Evolutionary conservation across 495 filamentous ascomycete genomes (phyloP).

Genomic region (Clohesyomyces aquaticus): DNA sequence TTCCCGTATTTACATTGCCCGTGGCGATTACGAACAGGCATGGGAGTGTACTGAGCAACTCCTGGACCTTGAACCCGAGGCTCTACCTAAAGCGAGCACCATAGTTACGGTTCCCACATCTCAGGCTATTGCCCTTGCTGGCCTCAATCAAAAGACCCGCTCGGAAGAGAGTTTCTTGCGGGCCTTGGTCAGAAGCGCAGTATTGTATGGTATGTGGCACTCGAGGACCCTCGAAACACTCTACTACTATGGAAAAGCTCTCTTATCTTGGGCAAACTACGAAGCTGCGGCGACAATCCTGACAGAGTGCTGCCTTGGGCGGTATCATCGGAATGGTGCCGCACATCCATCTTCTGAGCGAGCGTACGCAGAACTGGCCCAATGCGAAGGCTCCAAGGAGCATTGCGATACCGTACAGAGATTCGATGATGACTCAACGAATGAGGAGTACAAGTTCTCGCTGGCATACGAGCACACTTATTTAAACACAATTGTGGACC

Average conservation of each 20-base stretch:
- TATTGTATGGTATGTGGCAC: constrained; percentile 17
- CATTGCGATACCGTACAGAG: neutral
- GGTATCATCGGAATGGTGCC: constrained; percentile 3
- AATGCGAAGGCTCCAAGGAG: neutral
- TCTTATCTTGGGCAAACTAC: constrained; percentile 3
- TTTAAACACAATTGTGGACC: constrained; percentile 12
- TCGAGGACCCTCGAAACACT: constrained; percentile 10
- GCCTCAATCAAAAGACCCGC: neutral
- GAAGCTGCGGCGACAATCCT: constrained; percentile 4
- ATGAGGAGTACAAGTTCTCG: constrained; percentile 5
- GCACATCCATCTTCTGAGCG: constrained; percentile 3
- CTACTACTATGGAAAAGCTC: constrained; percentile 4
- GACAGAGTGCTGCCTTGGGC: constrained; percentile 19
- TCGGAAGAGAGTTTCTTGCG: neutral
- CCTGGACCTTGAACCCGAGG: neutral
- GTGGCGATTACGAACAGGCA: neutral
- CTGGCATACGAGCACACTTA: constrained; percentile 29
- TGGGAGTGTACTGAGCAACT: neutral
- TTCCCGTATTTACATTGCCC: neutral
- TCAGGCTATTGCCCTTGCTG: constrained; percentile 2
- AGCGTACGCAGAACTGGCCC: constrained; percentile 12
- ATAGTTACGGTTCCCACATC: neutral
- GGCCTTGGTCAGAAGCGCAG: constrained; percentile 11
- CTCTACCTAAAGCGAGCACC: neutral
- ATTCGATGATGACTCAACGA: neutral